Evolutionary conservation across 768 basidiomycete species (phyloP).

Genomic region (Rickenella mellea): DNA sequence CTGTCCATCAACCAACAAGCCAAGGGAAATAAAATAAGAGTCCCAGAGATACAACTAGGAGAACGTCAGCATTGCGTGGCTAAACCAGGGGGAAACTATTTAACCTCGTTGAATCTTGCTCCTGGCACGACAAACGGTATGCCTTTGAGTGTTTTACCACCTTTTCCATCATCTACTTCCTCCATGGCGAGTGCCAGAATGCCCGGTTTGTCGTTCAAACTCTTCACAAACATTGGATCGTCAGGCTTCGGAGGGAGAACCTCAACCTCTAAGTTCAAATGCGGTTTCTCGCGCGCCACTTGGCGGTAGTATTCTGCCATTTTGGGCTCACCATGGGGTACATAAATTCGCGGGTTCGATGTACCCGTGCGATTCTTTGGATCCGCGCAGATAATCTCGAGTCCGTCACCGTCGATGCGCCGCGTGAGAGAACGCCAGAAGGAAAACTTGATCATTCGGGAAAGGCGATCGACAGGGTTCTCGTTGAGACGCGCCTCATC

Average conservation of each 20-base stretch:
- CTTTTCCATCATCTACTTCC: conserved; percentile 70
- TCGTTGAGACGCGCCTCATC: conserved; percentile 96
- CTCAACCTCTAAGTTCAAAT: conserved; percentile 88
- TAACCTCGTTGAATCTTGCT: conserved; percentile 88
- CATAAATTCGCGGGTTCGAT: conserved; percentile 86
- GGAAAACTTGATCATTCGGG: conserved; percentile 94
- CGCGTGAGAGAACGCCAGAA: conserved; percentile 98
- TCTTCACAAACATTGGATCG: conserved; percentile 83
- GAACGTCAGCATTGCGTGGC: conserved; percentile 5
- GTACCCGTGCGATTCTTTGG: conserved; percentile 94
- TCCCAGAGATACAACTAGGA: conserved; percentile 87
- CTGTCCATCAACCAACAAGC: conserved; percentile 90
- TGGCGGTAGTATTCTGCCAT: conserved; percentile 94
- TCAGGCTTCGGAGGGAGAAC: conserved; percentile 82
- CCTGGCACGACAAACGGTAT: conserved; percentile 97
- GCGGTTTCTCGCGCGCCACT: conserved; percentile 86
- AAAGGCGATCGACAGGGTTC: conserved; percentile 94
- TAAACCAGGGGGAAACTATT: too few species aligned
- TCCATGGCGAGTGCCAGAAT: conserved; percentile 94
- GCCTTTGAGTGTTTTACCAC: conserved; percentile 78
- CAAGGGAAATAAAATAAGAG: conserved; percentile 89
- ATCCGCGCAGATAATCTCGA: conserved; percentile 96
- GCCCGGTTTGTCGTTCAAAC: conserved; percentile 89
- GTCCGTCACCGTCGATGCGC: conserved; percentile 92
- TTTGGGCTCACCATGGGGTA: conserved; percentile 84